Evolutionary conservation across 1,284 basidiomycete species (phyloP).

Genomic region (Trametes hirsuta): DNA sequence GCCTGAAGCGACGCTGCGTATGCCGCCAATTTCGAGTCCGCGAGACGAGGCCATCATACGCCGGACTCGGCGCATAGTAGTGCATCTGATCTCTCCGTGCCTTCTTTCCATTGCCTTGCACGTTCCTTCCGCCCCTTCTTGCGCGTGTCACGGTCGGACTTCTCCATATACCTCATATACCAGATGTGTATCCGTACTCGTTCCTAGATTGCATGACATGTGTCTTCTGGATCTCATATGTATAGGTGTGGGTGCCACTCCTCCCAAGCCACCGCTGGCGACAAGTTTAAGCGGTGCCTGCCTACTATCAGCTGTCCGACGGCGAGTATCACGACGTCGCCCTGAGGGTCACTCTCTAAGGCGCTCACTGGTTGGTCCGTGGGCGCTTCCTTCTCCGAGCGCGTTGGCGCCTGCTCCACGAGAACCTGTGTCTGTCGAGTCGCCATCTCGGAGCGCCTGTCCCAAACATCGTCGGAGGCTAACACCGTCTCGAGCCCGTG

Average conservation of each 20-base stretch:
- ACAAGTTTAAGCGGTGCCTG: too few species aligned
- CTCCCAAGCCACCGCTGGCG: not conserved
- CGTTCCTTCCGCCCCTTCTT: not conserved
- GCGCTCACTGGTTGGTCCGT: too few species aligned
- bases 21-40: conserved; percentile 4
- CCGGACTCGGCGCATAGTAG: not conserved
- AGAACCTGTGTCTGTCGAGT: too few species aligned
- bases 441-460: too few species aligned
- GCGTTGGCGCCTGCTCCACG: too few species aligned
- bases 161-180: not conserved
- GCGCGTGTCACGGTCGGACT: not conserved
- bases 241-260: conserved; percentile 4
- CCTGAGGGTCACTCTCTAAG: too few species aligned
- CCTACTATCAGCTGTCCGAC: too few species aligned
- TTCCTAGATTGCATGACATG: conserved; percentile 12
- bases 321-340: too few species aligned
- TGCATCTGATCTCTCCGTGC: not conserved
- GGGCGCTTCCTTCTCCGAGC: too few species aligned
- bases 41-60: not conserved
- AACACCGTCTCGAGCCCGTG: too few species aligned
- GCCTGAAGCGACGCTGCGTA: not conserved
- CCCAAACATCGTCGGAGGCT: too few species aligned
- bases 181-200: conserved; percentile 10
- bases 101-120: not conserved
- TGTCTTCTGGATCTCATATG: conserved; percentile 9